Percentiles rank a stretch among this genome's conserved stretches.
These are phyloP conservation scores for Rhodosporidiobolus sp. DNA, from an alignment of 768 basidiomycete species.

Conservation along the genomic window DNA sequence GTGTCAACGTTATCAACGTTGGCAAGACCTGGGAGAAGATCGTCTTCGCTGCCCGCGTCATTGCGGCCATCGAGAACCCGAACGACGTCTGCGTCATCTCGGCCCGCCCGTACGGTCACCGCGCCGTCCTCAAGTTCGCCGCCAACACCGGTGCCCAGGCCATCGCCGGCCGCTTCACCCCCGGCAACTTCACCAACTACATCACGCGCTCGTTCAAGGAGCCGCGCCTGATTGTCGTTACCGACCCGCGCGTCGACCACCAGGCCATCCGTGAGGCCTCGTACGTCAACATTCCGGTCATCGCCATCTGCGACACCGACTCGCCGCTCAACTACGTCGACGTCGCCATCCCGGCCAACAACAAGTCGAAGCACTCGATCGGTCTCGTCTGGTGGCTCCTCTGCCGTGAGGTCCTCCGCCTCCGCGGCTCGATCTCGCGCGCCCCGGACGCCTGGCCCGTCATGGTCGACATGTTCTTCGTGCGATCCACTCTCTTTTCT, in stretches of 20 bases:
- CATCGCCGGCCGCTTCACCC: conserved; percentile 98
- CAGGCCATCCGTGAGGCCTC: conserved; percentile 99
- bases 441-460: conserved; percentile 92
- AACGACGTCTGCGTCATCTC: conserved; percentile 97
- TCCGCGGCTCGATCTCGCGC: conserved; percentile 88
- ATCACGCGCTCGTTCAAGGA: conserved; percentile 90
- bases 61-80: conserved; percentile 81
- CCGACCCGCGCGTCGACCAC: conserved; percentile 98
- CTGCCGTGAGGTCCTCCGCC: conserved; percentile 91
- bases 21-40: conserved; percentile 99
- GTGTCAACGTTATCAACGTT: conserved; percentile 94
- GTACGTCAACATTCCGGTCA: conserved; percentile 99
- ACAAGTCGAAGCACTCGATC: conserved; percentile 96
- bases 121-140: conserved; percentile 97
- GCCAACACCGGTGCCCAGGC: conserved; percentile 97
- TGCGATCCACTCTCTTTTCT: conserved; percentile 1
- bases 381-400: conserved; percentile 98
- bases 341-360: conserved; percentile 97
- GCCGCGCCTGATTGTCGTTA: conserved; percentile 95
- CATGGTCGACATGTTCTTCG: conserved; percentile 63
- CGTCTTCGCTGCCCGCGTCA: conserved; percentile 93
- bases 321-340: conserved; percentile 97
- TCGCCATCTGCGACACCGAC: conserved; percentile 98
- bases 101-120: conserved; percentile 97
- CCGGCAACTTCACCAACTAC: conserved; percentile 99